Evolutionary conservation across 352 stramenopile genomes (phyloP).

Genomic region (Phytophthora lateralis): DNA sequence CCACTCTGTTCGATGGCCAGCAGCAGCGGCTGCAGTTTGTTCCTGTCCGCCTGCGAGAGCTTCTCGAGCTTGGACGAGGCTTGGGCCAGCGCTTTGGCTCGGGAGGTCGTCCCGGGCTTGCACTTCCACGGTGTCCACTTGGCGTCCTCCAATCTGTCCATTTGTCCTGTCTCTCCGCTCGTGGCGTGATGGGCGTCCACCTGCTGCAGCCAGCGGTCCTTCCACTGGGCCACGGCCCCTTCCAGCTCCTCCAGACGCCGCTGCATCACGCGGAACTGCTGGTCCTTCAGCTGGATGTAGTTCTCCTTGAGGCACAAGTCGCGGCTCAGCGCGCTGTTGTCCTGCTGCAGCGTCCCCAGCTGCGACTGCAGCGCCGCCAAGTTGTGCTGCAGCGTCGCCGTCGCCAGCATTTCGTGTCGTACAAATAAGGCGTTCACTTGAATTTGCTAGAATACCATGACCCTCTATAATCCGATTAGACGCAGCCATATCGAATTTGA

Average conservation of each 20-base stretch:
- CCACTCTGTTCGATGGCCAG: conserved; percentile 27
- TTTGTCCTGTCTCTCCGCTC: conserved; percentile 10
- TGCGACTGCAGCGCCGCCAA: conserved; percentile 62
- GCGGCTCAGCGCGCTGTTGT: conserved; percentile 67
- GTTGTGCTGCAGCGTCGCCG: conserved; percentile 64
- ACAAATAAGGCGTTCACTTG: no score
- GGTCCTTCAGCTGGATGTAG: conserved; percentile 74
- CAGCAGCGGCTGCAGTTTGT: conserved; percentile 58
- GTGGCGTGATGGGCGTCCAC: conserved; percentile 30
- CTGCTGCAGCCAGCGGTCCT: conserved; percentile 70
- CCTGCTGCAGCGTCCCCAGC: conserved; percentile 59
- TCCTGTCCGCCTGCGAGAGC: conserved; percentile 50
- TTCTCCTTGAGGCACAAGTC: conserved; percentile 75
- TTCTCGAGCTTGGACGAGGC: conserved; percentile 51
- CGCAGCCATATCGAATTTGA: not conserved
- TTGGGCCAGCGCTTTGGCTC: conserved; percentile 39
- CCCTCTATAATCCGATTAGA: not conserved
- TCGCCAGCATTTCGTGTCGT: conserved; percentile 13
- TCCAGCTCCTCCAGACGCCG: conserved; percentile 71
- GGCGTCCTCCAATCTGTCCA: conserved; percentile 15
- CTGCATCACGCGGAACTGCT: conserved; percentile 80
- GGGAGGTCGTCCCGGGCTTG: conserved; percentile 24
- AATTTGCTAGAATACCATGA: no score
- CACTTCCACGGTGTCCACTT: conserved; percentile 45
- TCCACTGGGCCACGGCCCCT: conserved; percentile 58